Percentiles rank a stretch among this genome's conserved stretches.
Evolutionary conservation across 176 grass and related monocot species (phyloP).

Genomic region (Cocos nucifera): DNA sequence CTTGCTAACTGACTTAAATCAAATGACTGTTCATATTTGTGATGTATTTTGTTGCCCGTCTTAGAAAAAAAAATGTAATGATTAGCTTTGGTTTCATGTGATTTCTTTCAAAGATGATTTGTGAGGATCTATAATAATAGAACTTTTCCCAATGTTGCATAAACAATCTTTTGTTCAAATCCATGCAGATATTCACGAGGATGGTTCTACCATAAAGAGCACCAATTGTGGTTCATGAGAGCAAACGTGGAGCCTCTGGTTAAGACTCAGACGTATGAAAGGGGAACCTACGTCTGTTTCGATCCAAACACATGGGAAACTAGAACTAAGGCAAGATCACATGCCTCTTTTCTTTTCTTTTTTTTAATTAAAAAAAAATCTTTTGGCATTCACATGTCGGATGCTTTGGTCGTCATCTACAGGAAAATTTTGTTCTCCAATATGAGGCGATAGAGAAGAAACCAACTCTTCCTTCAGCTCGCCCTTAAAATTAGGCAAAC

Average conservation of each 20-base stretch:
- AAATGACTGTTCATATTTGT: too few relatives aligned
- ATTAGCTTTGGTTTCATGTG: too few relatives aligned
- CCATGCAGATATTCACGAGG: slow-evolving; percentile 56
- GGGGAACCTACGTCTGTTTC: slow-evolving; percentile 74
- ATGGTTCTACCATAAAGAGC: slow-evolving; percentile 96
- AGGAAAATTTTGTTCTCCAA: slow-evolving; percentile 24
- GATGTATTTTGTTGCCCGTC: too few relatives aligned
- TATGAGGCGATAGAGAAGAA: slow-evolving; percentile 22
- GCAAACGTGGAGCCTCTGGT: slow-evolving; percentile 60
- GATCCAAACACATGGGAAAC: slow-evolving; percentile 78
- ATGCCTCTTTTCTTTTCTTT: neutral
- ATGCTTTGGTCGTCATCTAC: neutral
- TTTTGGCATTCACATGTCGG: neutral
- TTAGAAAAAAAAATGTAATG: too few relatives aligned
- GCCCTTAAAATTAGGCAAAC: neutral
- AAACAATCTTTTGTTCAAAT: too few relatives aligned
- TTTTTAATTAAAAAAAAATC: too few relatives aligned
- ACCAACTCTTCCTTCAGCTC: slow-evolving; percentile 8
- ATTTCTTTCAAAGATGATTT: too few relatives aligned
- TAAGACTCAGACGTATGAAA: slow-evolving; percentile 65
- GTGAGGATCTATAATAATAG: too few relatives aligned
- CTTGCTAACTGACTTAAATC: too few relatives aligned
- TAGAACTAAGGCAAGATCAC: slow-evolving; percentile 57
- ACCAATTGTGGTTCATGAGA: slow-evolving; percentile 57
- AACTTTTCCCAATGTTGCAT: too few relatives aligned